Conservation (phyloP, 2,329 filamentous ascomycete species). For the Calonectria pseudoreteaudii region DNA sequence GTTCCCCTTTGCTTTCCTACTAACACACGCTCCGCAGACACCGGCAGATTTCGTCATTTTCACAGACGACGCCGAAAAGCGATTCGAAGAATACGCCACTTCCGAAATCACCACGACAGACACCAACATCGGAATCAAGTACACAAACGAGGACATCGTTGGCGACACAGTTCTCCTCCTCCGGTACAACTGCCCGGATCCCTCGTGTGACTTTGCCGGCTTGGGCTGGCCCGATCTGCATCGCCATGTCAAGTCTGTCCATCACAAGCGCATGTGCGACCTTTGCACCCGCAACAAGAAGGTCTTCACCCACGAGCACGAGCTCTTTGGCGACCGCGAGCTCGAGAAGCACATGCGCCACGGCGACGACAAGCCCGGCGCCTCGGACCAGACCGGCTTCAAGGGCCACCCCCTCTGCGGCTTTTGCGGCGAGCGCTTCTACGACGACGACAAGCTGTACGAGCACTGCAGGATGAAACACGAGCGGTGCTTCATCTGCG, state of each 20-base stretch:
- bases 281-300: slow-evolving; percentile 94
- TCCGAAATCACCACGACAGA: slow-evolving; percentile 82
- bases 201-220: slow-evolving; percentile 83
- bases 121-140: slow-evolving; percentile 89
- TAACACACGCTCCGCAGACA: slow-evolving; percentile 60
- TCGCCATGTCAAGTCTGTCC: slow-evolving; percentile 83
- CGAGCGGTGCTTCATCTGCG: slow-evolving; percentile 95
- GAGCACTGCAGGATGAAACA: slow-evolving; percentile 94
- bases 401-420: slow-evolving; percentile 94
- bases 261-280: slow-evolving; percentile 92
- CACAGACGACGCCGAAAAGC: slow-evolving; percentile 84
- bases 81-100: slow-evolving; percentile 84
- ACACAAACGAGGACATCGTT: slow-evolving; percentile 88
- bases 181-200: slow-evolving; percentile 94
- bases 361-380: slow-evolving; percentile 91
- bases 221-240: slow-evolving; percentile 70
- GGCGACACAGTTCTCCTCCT: slow-evolving; percentile 90
- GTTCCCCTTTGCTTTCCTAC: not conserved
- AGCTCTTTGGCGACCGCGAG: slow-evolving; percentile 85
- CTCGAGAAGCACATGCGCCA: slow-evolving; percentile 88
- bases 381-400: slow-evolving; percentile 93
- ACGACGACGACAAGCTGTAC: slow-evolving; percentile 95
- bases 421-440: slow-evolving; percentile 93
- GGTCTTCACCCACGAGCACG: slow-evolving; percentile 97
- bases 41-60: slow-evolving; percentile 88